Evolutionary conservation across 1,284 basidiomycete genomes (phyloP).

Genomic region (Sanghuangporus baumii): DNA sequence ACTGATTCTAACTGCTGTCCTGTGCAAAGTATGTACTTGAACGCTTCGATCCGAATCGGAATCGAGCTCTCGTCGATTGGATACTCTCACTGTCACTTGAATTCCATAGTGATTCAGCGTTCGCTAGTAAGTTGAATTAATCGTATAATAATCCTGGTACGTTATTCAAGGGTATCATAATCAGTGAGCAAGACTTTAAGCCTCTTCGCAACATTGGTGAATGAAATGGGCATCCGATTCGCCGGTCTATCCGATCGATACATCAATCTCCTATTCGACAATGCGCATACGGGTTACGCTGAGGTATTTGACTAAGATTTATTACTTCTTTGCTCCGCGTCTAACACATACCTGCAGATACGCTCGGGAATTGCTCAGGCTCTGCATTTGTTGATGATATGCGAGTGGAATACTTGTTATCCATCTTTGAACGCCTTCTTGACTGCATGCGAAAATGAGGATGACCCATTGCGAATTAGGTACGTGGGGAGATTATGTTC

Average conservation of each 20-base stretch:
- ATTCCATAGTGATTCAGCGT: slow-evolving; percentile 75
- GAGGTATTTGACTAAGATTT: slow-evolving; percentile 47
- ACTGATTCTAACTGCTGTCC: slow-evolving; percentile 10
- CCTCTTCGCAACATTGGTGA: slow-evolving; percentile 54
- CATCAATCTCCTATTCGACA: slow-evolving; percentile 66
- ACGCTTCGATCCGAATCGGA: slow-evolving; percentile 84
- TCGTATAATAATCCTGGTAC: neutral
- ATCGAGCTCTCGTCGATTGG: slow-evolving; percentile 75
- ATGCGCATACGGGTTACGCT: slow-evolving; percentile 76
- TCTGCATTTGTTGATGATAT: slow-evolving; percentile 55
- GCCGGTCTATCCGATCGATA: slow-evolving; percentile 63
- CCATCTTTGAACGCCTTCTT: slow-evolving; percentile 62
- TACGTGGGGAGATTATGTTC: neutral
- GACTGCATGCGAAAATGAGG: slow-evolving; percentile 48
- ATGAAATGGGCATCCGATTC: slow-evolving; percentile 57
- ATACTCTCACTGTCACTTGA: slow-evolving; percentile 73
- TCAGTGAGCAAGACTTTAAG: slow-evolving; percentile 67
- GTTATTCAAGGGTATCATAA: neutral
- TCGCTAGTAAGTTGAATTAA: slow-evolving; percentile 52
- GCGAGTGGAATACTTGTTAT: slow-evolving; percentile 75
- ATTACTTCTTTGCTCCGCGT: neutral
- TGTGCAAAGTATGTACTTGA: slow-evolving; percentile 55
- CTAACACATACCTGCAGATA: slow-evolving; percentile 41
- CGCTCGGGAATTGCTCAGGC: slow-evolving; percentile 67
- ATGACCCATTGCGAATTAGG: slow-evolving; percentile 58